Evolutionary conservation across 2,329 filamentous ascomycete species (phyloP), one percentile per base, ranked within the genome.

Genomic region (Penicillium sp.): DNA sequence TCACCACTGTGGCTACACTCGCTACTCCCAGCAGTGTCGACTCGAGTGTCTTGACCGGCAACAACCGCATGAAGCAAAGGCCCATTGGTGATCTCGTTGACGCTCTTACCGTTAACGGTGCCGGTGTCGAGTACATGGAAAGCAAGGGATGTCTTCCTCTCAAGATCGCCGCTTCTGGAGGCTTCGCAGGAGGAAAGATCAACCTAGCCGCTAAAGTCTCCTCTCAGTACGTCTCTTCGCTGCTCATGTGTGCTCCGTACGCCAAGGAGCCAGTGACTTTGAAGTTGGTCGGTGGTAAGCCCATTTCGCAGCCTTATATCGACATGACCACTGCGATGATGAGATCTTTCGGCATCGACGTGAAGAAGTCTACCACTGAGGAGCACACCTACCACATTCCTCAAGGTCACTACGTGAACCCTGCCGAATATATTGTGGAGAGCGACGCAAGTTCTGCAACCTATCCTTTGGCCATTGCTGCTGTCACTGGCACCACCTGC

Each of bases 301-400:
- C 93, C 38, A 95, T 98, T 57, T 97, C 91, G 1, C 90, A 97
- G 66, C 83, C 84, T 2, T 98, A 98, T 68, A 97, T 98, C 62
- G 89, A 98, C 66, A 97, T 98, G 91, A 98, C 93, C 2, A 89
- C 94, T 46, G 80, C 89, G 15, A 98, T 98, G 91, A 98, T 98
- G 93, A 79, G 80, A 48, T 79, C 86, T 2, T 98, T 98, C 63
- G 93, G 93, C 43, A 81, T 98, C 35, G 69, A 82, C 34, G 93
- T 96, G 12, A 77, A 82, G 54, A 82, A 80, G 60, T 95, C 90
- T 8, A 70, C 79, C 29, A 84, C 80, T 3, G 89, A 96, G 61
- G 80, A 84, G 40, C 85, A 97, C 65, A 95, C 91, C 5, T 98
- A 98, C 70, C 84, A 94, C 66, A 94, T 98, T 49, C 93, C 93